phyloP scores from a whole-genome alignment of 148 eudicot species.

The Selenicereus undatus region DNA sequence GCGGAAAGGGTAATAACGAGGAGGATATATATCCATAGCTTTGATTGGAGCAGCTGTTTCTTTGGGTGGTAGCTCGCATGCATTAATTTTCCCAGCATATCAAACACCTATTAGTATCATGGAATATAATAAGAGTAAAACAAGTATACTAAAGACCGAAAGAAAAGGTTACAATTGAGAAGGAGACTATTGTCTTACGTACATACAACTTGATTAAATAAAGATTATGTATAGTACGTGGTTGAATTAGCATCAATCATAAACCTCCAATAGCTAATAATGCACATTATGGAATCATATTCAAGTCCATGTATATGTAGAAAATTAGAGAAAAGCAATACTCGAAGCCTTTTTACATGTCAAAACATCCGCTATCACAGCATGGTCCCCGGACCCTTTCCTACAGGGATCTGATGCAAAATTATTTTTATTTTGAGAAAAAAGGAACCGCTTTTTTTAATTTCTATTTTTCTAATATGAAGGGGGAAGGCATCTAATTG shows the following conservation, averaged over 20 bases:
- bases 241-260: too few species aligned
- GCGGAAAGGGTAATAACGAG: too few species aligned
- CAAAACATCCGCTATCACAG: slow-evolving; percentile 7
- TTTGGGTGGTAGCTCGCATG: background rate
- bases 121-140: too few species aligned
- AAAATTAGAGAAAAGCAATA: background rate
- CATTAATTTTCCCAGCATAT: background rate
- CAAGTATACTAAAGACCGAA: background rate
- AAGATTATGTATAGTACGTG: too few species aligned
- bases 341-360: background rate
- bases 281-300: background rate
- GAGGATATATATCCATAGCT: background rate
- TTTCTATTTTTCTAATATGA: too few species aligned
- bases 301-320: background rate
- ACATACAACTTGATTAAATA: background rate
- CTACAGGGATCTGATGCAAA: background rate
- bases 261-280: background rate
- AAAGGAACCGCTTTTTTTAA: too few species aligned
- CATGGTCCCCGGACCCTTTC: background rate
- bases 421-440: background rate
- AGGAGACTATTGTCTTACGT: background rate
- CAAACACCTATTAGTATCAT: background rate
- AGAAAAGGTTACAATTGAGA: background rate
- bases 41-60: background rate
- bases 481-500: background rate